Base-by-base conservation (phyloP, 2,329 filamentous ascomycete genomes). In the Raffaelea ambrosiae region DNA sequence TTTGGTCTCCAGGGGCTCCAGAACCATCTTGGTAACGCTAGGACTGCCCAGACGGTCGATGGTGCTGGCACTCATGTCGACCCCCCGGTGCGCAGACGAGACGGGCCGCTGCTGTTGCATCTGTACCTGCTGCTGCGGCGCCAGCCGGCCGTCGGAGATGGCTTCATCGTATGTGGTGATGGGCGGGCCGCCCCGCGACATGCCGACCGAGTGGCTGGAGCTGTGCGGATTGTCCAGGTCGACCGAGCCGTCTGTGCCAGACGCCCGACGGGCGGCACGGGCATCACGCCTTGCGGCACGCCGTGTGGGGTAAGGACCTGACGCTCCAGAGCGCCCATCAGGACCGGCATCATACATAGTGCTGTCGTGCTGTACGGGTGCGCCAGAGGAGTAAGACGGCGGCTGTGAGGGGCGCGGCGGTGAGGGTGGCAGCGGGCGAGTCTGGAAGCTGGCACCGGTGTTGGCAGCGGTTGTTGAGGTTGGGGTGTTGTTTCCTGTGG, bases 11-110 rank as follows among this genome's bases (percentile, higher is more conserved):
- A 43, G 22, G 14, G 41, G 41, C n/a, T 23, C 41, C 4, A 43
- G 41, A 14, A 43, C 41, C 41, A 43, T 43, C 23, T 43, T 43
- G 23, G 22, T n/a, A 21, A 43, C 41, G 23, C 41, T 43, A 5
- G 41, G 41, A 13, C 21, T 43, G 22, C 41, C 41, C 13, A 43
- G 41, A 11, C 41, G 41, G 41, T 43, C 41, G 11, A 33, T 31
- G 35, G 7, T 29, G 26, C 13, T 29, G 26, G 26, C 26, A 13
- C 26, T 29, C 26, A 29, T 29, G 26, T 29, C 26, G 7, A 29
- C 35, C 35, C 31, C 31, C 31, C 9, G 31, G 31, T n/a, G n/a
- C n/a, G n/a, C n/a, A n/a, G 26, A 29, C 26, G 3, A 14, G 3
- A 16, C 23, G 16, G 14, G 8, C 14, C 16, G 40, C 35, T n/a